These are phyloP conservation scores for Austroboletus eburneus DNA, from an alignment of 768 basidiomycete genomes.

Conservation along the genomic window DNA sequence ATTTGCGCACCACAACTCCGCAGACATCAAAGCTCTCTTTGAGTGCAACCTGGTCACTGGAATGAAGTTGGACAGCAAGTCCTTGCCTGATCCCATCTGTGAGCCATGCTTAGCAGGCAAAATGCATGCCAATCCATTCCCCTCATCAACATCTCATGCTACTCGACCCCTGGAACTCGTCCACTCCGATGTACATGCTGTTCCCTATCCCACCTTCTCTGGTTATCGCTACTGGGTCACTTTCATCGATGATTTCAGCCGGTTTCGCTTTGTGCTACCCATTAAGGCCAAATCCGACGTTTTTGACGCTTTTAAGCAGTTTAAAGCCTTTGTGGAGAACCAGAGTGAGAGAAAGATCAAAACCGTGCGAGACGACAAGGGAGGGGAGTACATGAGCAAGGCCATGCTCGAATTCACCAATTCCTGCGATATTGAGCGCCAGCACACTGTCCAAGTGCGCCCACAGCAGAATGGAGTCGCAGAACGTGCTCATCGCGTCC, in stretches of 20 bases:
- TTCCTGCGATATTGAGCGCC: constrained; percentile 11
- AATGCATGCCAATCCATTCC: constrained; percentile 19
- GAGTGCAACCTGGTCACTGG: too few relatives aligned
- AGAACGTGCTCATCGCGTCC: neutral
- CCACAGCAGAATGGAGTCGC: constrained; percentile 4
- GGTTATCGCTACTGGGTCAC: constrained; percentile 8
- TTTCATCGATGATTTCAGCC: constrained; percentile 5
- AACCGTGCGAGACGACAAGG: constrained; percentile 23
- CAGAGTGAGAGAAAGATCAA: constrained; percentile 14
- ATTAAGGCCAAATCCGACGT: constrained; percentile 21
- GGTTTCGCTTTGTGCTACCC: constrained; percentile 17
- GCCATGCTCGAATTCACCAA: constrained; percentile 17
- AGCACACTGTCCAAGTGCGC: neutral
- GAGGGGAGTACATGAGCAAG: constrained; percentile 28
- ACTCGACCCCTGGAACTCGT: neutral
- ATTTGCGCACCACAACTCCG: too few relatives aligned
- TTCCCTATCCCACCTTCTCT: constrained; percentile 4
- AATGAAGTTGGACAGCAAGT: too few relatives aligned
- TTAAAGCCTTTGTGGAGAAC: constrained; percentile 30
- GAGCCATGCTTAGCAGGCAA: constrained; percentile 15
- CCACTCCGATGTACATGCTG: constrained; percentile 21
- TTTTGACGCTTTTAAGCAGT: constrained; percentile 25
- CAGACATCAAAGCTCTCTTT: too few relatives aligned
- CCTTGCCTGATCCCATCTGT: too few relatives aligned
- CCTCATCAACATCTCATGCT: neutral